Evolutionary conservation across 2,329 filamentous ascomycete genomes (phyloP), one percentile per base, ranked within the genome.

Genomic region (Tolypocladium amazonense): DNA sequence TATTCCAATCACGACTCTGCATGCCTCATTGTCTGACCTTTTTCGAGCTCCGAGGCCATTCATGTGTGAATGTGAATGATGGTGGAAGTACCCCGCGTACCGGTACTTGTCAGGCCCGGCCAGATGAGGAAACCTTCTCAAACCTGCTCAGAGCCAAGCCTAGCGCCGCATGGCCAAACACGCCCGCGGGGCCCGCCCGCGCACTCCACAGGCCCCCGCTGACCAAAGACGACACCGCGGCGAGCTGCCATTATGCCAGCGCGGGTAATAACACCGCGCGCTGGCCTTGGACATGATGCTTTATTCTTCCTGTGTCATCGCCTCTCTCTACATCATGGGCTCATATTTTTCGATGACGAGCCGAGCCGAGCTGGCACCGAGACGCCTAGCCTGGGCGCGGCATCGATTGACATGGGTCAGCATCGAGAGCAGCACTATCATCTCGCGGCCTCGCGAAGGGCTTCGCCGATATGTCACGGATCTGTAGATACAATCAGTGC

Each of bases 121-220:
- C 11, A 58, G 61, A 56, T 68, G 66, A 64, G 66, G 69, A 80
- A 81, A 81, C 74, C 71, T 79, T 77, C 79, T 81, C 79, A 81
- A 81, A 81, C 62, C 64, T 72, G 73, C 79, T 78, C 79, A 79
- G 65, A 62, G 30, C 18, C 30, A 25, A 52, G 30, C 20, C 43
- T 39, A 50, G 45, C 15, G 45, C 45, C n/a, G 45, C 23, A 47
- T 15, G 25, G 45, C 45, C 25, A 50, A 50, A 50, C 25, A 20
- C 45, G 25, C 39, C 39, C 39, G 38, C 39, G 39, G 39, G 39
- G 39, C 20, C 39, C 39, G 20, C 18, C 18, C 7, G 18, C 25
- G 35, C 35, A 37, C 35, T 37, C 35, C 35, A 37, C 47, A 11
- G 27, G n/a, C 2, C 14, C 35, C 23, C 4, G 47, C 57, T 54